Evolutionary conservation across 176 grass and related monocot genomes (phyloP).

Genomic region (Chloris gayana): DNA sequence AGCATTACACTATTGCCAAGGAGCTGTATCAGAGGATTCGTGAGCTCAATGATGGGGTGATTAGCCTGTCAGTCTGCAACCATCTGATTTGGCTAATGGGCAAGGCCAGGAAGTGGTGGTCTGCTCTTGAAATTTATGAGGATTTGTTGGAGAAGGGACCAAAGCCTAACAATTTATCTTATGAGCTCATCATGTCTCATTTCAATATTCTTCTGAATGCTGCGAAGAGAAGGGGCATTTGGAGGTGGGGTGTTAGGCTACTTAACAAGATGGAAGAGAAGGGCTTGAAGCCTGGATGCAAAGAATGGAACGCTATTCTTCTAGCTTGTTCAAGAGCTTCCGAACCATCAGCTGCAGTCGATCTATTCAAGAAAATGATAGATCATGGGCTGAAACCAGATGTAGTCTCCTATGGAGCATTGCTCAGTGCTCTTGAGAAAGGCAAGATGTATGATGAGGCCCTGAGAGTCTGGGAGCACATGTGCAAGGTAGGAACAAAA

Average conservation of each 20-base stretch:
- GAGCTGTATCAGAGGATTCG: slow-evolving; percentile 81
- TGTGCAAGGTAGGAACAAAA: slow-evolving; percentile 69
- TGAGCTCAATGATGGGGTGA: slow-evolving; percentile 36
- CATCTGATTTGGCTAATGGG: slow-evolving; percentile 89
- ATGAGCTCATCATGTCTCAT: slow-evolving; percentile 74
- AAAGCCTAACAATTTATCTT: slow-evolving; percentile 78
- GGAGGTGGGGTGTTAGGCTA: slow-evolving; percentile 72
- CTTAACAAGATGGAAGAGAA: slow-evolving; percentile 94
- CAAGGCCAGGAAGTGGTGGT: slow-evolving; percentile 95
- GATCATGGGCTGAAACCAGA: slow-evolving; percentile 63
- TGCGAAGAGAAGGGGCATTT: slow-evolving; percentile 71
- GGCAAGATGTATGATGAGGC: slow-evolving; percentile 77
- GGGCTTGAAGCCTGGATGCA: slow-evolving; percentile 64
- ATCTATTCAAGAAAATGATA: slow-evolving; percentile 82
- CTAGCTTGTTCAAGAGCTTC: slow-evolving; percentile 83
- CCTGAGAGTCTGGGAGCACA: slow-evolving; percentile 75
- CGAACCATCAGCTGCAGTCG: slow-evolving; percentile 62
- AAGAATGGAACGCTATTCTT: slow-evolving; percentile 89
- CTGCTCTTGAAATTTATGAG: slow-evolving; percentile 87
- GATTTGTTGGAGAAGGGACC: slow-evolving; percentile 79
- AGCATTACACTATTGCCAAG: slow-evolving; percentile 72
- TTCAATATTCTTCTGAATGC: slow-evolving; percentile 74
- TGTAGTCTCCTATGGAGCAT: slow-evolving; percentile 69
- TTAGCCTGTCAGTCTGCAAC: slow-evolving; percentile 82
- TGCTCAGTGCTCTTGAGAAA: slow-evolving; percentile 83